Evolutionary conservation across 1,284 basidiomycete species (phyloP).

Genomic region (Apiotrichum sp.): DNA sequence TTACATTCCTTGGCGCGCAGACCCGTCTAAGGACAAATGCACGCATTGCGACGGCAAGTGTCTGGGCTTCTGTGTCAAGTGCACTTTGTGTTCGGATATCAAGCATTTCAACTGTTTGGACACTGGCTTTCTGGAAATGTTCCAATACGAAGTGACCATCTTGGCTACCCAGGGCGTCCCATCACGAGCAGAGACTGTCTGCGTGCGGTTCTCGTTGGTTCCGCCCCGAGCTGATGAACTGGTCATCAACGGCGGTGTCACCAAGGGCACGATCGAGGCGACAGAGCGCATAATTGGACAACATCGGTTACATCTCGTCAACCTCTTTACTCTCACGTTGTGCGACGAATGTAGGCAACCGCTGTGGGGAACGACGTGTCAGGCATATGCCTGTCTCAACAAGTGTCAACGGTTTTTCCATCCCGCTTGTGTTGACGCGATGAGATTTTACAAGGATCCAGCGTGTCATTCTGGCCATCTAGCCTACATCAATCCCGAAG

Average conservation of each 20-base stretch:
- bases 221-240: slow-evolving; percentile 24
- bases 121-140: slow-evolving; percentile 11
- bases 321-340: slow-evolving; percentile 63
- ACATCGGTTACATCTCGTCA: slow-evolving; percentile 48
- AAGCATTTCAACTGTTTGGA: slow-evolving; percentile 34
- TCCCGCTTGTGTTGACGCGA: slow-evolving; percentile 48
- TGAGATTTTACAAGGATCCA: slow-evolving; percentile 48
- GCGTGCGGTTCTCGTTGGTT: slow-evolving; percentile 27
- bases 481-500: slow-evolving; percentile 25
- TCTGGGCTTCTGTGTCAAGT: slow-evolving; percentile 30
- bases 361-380: slow-evolving; percentile 62
- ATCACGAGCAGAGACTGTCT: slow-evolving; percentile 4
- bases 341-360: slow-evolving; percentile 63
- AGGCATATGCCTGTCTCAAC: slow-evolving; percentile 58
- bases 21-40: slow-evolving; percentile 10
- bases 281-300: slow-evolving; percentile 22
- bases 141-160: slow-evolving; percentile 25
- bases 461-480: slow-evolving; percentile 40
- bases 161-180: neutral
- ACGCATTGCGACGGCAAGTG: slow-evolving; percentile 20
- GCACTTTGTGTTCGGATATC: slow-evolving; percentile 29
- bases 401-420: slow-evolving; percentile 61
- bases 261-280: slow-evolving; percentile 20
- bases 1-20: slow-evolving; percentile 34
- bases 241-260: slow-evolving; percentile 15